These are phyloP conservation scores for Casuarina equisetifolia DNA, from an alignment of 306 rosid species.

Conservation along the genomic window DNA sequence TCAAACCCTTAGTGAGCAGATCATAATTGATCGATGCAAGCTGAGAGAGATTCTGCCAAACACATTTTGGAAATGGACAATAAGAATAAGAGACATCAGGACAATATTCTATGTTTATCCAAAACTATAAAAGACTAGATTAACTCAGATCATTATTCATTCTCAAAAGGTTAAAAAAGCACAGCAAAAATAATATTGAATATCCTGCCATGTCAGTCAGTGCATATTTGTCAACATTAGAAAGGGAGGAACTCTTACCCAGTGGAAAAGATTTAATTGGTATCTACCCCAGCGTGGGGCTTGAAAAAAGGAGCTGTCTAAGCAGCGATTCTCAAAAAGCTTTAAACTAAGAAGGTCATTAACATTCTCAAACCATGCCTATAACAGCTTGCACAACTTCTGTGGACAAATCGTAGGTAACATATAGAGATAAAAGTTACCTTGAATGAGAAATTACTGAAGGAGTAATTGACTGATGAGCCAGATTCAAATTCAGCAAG, in stretches of 20 bases:
- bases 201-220: neutral
- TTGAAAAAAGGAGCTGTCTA: neutral
- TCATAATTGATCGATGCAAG: slow-evolving; percentile 99
- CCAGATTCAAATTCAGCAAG: slow-evolving; percentile 90
- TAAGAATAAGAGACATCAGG: neutral
- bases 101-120: neutral
- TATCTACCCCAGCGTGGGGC: neutral
- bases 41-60: slow-evolving; percentile 94
- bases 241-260: neutral
- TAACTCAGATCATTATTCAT: neutral
- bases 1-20: slow-evolving; percentile 84
- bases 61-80: slow-evolving; percentile 32
- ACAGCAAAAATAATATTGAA: neutral
- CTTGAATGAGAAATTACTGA: slow-evolving; percentile 98
- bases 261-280: neutral
- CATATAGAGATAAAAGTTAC: slow-evolving; percentile 36
- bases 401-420: slow-evolving; percentile 9
- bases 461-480: slow-evolving; percentile 81
- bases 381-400: slow-evolving; percentile 14
- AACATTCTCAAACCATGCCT: neutral
- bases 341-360: neutral
- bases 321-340: neutral
- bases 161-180: neutral
- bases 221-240: neutral
- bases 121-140: neutral